These are phyloP conservation scores for Fusarium napiforme DNA, from an alignment of 2,329 filamentous ascomycete species.

Conservation along the genomic window DNA sequence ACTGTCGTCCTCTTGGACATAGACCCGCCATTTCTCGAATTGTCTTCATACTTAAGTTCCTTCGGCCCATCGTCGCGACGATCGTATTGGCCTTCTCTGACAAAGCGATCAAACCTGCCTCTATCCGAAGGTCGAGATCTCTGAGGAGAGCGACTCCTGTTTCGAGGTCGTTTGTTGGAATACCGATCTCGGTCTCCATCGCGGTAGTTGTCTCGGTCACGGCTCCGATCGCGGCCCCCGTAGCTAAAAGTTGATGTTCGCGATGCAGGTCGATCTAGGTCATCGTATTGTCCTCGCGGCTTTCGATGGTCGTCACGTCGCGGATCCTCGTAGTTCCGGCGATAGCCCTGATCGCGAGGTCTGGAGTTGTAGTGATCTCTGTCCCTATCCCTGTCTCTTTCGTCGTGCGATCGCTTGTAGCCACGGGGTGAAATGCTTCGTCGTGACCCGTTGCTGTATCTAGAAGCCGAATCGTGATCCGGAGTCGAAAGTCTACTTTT, in stretches of 20 bases:
- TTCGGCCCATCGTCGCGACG: conserved; percentile 35
- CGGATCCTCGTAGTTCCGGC: conserved; percentile 70
- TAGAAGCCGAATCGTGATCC: conserved; percentile 60
- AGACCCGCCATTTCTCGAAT: conserved; percentile 61
- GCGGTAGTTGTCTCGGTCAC: conserved; percentile 48
- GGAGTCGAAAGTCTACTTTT: conserved; percentile 71
- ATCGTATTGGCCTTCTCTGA: conserved; percentile 46
- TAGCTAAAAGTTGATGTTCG: conserved; percentile 57
- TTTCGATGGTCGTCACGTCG: conserved; percentile 59
- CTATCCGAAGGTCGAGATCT: conserved; percentile 52
- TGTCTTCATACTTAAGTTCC: conserved; percentile 56
- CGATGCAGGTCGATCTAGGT: conserved; percentile 64
- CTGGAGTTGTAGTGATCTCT: conserved; percentile 60
- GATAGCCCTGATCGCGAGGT: conserved; percentile 60
- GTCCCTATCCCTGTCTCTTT: conserved; percentile 58
- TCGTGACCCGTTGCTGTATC: conserved; percentile 55
- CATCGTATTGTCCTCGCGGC: conserved; percentile 64
- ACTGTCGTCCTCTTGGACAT: conserved; percentile 72
- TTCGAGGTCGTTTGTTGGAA: conserved; percentile 65
- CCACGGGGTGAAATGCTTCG: conserved; percentile 71
- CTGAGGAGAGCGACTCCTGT: conserved; percentile 64
- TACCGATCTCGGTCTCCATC: conserved; percentile 60
- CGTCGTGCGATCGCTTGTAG: conserved; percentile 74
- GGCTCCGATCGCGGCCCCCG: conserved; percentile 59
- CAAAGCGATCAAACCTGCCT: conserved; percentile 49